Evolutionary conservation across 495 filamentous ascomycete genomes (phyloP).

Genomic region (Aspergillus carlsbadensis): DNA sequence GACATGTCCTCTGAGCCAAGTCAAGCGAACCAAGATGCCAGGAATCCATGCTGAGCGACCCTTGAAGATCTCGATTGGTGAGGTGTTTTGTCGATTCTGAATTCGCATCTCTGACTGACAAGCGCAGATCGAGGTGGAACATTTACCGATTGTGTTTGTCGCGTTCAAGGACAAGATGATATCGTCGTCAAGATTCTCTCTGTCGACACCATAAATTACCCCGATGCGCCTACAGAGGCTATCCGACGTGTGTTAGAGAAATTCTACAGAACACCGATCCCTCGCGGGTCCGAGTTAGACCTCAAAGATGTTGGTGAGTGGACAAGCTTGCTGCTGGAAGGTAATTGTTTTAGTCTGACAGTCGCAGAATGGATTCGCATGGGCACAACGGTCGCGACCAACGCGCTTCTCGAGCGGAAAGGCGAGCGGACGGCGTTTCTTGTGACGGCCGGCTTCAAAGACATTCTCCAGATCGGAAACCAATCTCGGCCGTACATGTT

Average conservation of each 20-base stretch:
- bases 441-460: constrained; percentile 83
- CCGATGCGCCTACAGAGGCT: constrained; percentile 71
- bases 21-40: too few species aligned
- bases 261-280: constrained; percentile 10
- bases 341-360: too few species aligned
- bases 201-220: constrained; percentile 73
- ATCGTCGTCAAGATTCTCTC: constrained; percentile 73
- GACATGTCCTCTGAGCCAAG: too few species aligned
- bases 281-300: constrained; percentile 11
- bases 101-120: too few species aligned
- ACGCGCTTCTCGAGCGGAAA: constrained; percentile 83
- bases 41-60: too few species aligned
- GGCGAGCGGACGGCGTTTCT: constrained; percentile 83
- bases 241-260: neutral
- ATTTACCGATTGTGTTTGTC: too few species aligned
- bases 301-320: constrained; percentile 1
- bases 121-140: too few species aligned
- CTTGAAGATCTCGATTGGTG: too few species aligned
- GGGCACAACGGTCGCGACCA: constrained; percentile 82
- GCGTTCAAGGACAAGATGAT: too few species aligned
- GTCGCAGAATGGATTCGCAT: constrained; percentile 58
- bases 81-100: too few species aligned
- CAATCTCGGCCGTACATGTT: constrained; percentile 74
- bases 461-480: constrained; percentile 80
- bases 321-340: too few species aligned